phyloP scores from a whole-genome alignment of 441 rosid species.

The Erodium moschatum region DNA sequence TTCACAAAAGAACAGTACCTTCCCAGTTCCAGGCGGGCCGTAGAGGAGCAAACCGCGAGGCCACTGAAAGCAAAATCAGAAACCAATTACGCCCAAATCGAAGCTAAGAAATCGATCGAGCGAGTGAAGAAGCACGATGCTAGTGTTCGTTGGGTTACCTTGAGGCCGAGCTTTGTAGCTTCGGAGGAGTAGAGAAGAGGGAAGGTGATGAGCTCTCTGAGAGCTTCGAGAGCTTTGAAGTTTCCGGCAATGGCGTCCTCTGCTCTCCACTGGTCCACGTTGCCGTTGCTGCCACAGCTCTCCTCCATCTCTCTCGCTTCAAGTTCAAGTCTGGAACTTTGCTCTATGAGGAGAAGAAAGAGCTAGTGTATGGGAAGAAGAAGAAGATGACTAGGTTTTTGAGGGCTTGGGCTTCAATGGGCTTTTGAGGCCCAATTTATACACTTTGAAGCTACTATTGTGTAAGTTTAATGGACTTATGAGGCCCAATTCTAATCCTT shows the following conservation, averaged over 20 bases:
- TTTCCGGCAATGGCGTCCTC: slow-evolving; percentile 74
- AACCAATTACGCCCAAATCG: background rate
- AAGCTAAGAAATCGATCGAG: background rate
- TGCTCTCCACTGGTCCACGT: slow-evolving; percentile 38
- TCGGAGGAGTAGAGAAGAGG: slow-evolving; percentile 56
- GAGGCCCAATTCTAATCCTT: background rate
- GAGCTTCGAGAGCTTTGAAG: slow-evolving; percentile 60
- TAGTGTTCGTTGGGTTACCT: slow-evolving; percentile 28
- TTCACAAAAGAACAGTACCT: slow-evolving; percentile 31
- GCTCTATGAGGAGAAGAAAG: no score
- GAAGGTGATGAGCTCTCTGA: slow-evolving; percentile 66
- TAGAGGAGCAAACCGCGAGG: slow-evolving; percentile 71
- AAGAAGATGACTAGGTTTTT: slow-evolving; percentile 6
- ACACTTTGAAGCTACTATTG: no score
- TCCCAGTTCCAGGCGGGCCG: slow-evolving; percentile 84
- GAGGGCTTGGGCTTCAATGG: background rate
- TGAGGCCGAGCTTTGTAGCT: slow-evolving; percentile 73
- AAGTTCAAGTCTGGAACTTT: no score
- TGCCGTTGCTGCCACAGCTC: slow-evolving; percentile 14
- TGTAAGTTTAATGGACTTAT: no score
- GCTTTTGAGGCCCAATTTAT: background rate
- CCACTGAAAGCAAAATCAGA: slow-evolving; percentile 45
- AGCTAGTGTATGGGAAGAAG: no score
- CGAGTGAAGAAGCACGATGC: background rate
- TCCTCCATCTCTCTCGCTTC: no score